These are phyloP conservation scores for Nitzschia inconspicua DNA, from an alignment of 108 stramenopile genomes.

Conservation along the genomic window DNA sequence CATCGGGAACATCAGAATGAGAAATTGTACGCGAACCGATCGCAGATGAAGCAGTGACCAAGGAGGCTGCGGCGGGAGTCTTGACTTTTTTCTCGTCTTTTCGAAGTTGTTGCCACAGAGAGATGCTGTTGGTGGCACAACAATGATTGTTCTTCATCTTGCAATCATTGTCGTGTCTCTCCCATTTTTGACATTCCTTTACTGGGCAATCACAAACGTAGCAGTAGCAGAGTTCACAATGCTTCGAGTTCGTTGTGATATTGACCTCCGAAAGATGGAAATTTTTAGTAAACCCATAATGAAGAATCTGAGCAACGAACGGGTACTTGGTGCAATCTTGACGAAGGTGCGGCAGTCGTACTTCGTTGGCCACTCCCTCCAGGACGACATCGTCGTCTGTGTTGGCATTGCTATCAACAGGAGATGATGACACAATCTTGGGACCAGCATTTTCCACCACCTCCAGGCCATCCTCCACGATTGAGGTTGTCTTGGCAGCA, in stretches of 20 bases:
- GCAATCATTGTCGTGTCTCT: too few species aligned
- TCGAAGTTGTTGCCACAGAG: neutral
- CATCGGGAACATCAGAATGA: neutral
- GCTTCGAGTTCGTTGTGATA: conserved; percentile 4
- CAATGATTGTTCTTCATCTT: neutral
- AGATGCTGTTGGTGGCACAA: neutral
- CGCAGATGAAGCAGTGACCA: too few species aligned
- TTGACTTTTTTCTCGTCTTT: neutral
- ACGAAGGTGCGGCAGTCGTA: conserved; percentile 31
- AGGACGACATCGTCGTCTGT: conserved; percentile 30
- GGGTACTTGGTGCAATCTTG: conserved; percentile 27
- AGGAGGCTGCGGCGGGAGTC: neutral
- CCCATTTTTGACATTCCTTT: conserved; percentile 18
- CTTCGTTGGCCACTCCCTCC: conserved; percentile 15
- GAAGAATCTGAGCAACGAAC: conserved; percentile 4
- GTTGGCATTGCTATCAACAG: neutral
- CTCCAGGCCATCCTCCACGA: conserved; percentile 20
- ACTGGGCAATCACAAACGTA: conserved; percentile 31
- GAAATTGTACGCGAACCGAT: too few species aligned
- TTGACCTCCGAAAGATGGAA: neutral
- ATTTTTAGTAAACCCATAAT: neutral
- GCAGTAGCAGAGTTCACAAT: conserved; percentile 41
- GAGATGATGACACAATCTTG: neutral
- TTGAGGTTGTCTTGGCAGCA: neutral
- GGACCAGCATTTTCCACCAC: conserved; percentile 19